Evolutionary conservation across 2,329 filamentous ascomycete genomes (phyloP), one percentile per base, ranked within the genome.

Genomic region (Albophoma yamanashiensis): DNA sequence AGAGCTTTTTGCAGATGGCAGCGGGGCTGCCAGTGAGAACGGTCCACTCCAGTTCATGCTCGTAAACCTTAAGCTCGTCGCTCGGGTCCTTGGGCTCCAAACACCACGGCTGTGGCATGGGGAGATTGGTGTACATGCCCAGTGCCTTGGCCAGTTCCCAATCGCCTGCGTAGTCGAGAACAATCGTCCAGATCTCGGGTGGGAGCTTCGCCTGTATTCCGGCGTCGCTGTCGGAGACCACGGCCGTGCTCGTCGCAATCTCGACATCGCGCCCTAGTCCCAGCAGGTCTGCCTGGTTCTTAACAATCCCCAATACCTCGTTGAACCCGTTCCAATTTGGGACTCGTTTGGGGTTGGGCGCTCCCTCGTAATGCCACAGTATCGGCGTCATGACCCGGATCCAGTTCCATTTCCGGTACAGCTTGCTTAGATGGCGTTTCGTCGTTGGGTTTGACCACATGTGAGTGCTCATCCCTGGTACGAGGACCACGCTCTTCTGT

Each of bases 361-460:
- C 65, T 40, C 72, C 77, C 64, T 89, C 86, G 69, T 91, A 94
- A 64, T 87, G 84, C 90, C 91, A 96, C 20, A 96, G 74, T 40
- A 95, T 85, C 0, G 92, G 91, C 50, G 89, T 81, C 71, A 96
- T 82, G 52, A 94, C 85, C 63, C 88, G 83, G 58, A 96, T 84
- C 91, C 91, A 96, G 58, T 87, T 87, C 91, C 91, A 96, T 71
- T 91, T 92, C 63, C 85, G 80, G 64, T 87, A 82, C 50, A 96
- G 84, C 74, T 95, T 94, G 73, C 84, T 88, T 62, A 96, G 81
- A 70, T 96, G 92, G 67, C 91, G 89, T 75, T 89, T 90, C 20
- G 91, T 96, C 75, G 92, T 87, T 2, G 92, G 91, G 67, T 94
- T 92, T 69, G 92, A 86, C 91, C 91, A 96, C 85, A 93, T 92